Base-by-base conservation (phyloP, 176 grass and related monocot genomes). In the Leersia perrieri region DNA sequence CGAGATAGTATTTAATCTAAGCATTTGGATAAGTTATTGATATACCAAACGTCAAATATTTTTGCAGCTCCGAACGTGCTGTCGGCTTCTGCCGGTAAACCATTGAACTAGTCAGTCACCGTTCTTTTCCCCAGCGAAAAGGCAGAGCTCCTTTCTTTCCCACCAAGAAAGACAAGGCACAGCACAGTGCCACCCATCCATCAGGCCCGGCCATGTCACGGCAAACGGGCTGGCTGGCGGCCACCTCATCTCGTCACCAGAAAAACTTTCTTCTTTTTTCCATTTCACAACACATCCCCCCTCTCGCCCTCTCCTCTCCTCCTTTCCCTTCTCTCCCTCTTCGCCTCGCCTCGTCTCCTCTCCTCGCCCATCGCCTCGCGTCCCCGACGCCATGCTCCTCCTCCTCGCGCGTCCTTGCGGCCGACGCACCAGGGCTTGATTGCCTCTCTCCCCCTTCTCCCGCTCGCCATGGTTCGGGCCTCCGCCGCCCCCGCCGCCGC, bases 131-230 rank as follows among this genome's bases (percentile, higher is more conserved):
- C 6, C 49, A 53, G 9, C 12, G 22, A 53, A 20, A 51, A 53
- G 18, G 49, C 6, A 53, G 16, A 53, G 10, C 23, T 72, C 60
- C 79, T 81, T 81, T 72, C 79, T 71, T 71, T 45, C 7, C 18
- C 79, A 81, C 79, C 79, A 81, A 62, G 79, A 62, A 81, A 81
- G 35, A 70, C 60, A 32, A 57, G 64, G 15, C 79, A 61, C 49
- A 81, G 35, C 67, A 61, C 67, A 36, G 66, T 38, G 66, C 27
- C 78, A 27, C 78, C 65, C 78, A 70, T 80, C n/a, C 51, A 9
- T 55, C 51, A 58, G 22, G 53, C 53, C 53, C 20, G 66, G 23
- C 64, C 66, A 68, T 39, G 78, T 80, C 77, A 55, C 42, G 33
- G 27, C 77, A 57, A 7, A 22, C 34, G 65, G 65, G n/a, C n/a